phyloP scores from a whole-genome alignment of 208 protist genomes.

The Crithidia expoeki region DNA sequence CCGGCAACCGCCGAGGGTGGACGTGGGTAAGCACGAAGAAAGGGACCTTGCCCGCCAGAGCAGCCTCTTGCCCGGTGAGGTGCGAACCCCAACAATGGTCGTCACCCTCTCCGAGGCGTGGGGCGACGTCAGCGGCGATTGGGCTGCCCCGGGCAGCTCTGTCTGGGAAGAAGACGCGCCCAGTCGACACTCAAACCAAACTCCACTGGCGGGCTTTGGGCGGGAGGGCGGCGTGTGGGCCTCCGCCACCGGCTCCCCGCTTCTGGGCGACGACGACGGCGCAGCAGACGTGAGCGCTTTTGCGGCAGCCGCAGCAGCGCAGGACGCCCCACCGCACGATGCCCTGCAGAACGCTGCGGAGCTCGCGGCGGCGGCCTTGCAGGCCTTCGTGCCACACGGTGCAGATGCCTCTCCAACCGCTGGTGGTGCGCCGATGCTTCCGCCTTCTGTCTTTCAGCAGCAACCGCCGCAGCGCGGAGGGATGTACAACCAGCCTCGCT shows the following conservation, averaged over 20 bases:
- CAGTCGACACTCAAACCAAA: conserved; percentile 26
- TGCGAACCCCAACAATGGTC: conserved; percentile 56
- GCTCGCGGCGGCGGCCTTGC: conserved; percentile 32
- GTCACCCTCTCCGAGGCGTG: conserved; percentile 33
- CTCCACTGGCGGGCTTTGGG: conserved; percentile 47
- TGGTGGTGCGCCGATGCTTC: background rate
- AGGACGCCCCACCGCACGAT: background rate
- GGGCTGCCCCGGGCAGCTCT: conserved; percentile 55
- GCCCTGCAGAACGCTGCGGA: conserved; percentile 11
- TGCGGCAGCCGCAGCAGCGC: background rate
- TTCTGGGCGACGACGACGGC: conserved; percentile 21
- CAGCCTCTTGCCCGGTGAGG: conserved; percentile 63
- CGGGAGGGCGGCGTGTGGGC: conserved; percentile 39
- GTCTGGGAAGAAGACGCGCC: conserved; percentile 52
- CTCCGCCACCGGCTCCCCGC: conserved; percentile 28
- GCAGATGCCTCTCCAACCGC: background rate
- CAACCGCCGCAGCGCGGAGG: background rate
- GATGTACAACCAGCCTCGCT: background rate
- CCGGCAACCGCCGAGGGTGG: conserved; percentile 19
- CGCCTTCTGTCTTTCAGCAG: background rate
- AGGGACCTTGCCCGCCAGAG: conserved; percentile 28
- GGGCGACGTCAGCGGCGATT: conserved; percentile 45
- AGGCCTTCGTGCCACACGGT: conserved; percentile 12
- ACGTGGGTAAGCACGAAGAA: conserved; percentile 9
- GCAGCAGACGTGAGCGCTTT: conserved; percentile 1